phyloP scores from a whole-genome alignment of 305 asterid species.

The Solanum hybrid region DNA sequence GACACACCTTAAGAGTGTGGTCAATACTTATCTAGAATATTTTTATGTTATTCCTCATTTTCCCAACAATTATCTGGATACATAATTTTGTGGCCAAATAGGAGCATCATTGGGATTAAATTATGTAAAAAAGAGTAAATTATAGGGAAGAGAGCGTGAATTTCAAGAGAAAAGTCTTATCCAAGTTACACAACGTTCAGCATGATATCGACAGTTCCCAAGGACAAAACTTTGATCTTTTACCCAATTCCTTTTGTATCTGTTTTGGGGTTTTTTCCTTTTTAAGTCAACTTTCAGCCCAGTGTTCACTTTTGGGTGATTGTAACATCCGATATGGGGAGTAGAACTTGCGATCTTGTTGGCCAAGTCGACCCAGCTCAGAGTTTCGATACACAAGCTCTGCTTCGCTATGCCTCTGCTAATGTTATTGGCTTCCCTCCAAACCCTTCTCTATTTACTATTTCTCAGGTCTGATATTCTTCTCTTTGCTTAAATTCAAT shows the following conservation, averaged over 20 bases:
- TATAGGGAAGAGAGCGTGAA: background rate
- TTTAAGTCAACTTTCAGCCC: background rate
- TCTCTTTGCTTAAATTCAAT: background rate
- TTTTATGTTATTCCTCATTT: background rate
- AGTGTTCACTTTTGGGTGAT: background rate
- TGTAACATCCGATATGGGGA: conserved; percentile 34
- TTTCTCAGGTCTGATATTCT: conserved; percentile 57
- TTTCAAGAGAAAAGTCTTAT: background rate
- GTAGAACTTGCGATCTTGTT: conserved; percentile 54
- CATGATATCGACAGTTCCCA: background rate
- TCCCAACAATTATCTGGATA: background rate
- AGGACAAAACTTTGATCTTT: background rate
- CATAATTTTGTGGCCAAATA: background rate
- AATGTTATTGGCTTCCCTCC: conserved; percentile 71
- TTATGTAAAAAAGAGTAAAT: background rate
- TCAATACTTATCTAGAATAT: background rate
- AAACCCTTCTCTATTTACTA: conserved; percentile 34
- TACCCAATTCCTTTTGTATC: background rate
- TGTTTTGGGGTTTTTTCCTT: background rate
- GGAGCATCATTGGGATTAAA: background rate
- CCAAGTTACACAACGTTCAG: background rate
- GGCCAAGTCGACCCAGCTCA: conserved; percentile 68
- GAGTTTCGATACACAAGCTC: conserved; percentile 45
- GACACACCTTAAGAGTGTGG: background rate
- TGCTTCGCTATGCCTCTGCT: conserved; percentile 53